These are phyloP conservation scores for Fusarium lateritium DNA, from an alignment of 2,329 filamentous ascomycete species.

Conservation along the genomic window DNA sequence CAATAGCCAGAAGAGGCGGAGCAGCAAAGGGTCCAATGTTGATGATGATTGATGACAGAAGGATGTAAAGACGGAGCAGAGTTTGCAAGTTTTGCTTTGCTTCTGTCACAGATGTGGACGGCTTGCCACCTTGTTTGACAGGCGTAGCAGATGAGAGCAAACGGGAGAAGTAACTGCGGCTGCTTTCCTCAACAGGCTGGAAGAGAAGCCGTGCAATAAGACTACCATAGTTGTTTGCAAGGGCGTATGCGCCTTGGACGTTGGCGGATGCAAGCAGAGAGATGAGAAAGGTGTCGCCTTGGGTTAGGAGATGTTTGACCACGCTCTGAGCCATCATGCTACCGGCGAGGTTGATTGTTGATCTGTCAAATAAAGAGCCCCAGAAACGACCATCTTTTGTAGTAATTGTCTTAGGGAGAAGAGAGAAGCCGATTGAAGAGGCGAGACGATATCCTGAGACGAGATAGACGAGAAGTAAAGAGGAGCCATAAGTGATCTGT, in stretches of 20 bases:
- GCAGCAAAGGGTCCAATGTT: constrained; percentile 82
- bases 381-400: constrained; percentile 59
- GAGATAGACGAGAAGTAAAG: constrained; percentile 79
- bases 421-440: constrained; percentile 74
- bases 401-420: constrained; percentile 67
- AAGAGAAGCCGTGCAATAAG: constrained; percentile 90
- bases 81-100: constrained; percentile 69
- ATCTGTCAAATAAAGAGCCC: constrained; percentile 74
- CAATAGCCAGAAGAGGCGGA: constrained; percentile 78
- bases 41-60: constrained; percentile 79
- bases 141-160: constrained; percentile 67
- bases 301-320: constrained; percentile 93
- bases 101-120: constrained; percentile 54
- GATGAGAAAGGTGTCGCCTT: constrained; percentile 93
- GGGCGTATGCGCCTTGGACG: constrained; percentile 91
- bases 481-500: constrained; percentile 81
- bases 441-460: constrained; percentile 72
- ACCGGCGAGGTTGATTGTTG: constrained; percentile 80
- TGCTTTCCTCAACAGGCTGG: constrained; percentile 95
- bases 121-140: constrained; percentile 33
- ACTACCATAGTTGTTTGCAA: constrained; percentile 95
- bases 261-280: constrained; percentile 81
- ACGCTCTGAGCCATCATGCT: constrained; percentile 90
- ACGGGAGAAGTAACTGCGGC: constrained; percentile 89
- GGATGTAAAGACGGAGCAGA: constrained; percentile 79